phyloP scores from a whole-genome alignment of 768 basidiomycete species.

The Amanita exitialis region DNA sequence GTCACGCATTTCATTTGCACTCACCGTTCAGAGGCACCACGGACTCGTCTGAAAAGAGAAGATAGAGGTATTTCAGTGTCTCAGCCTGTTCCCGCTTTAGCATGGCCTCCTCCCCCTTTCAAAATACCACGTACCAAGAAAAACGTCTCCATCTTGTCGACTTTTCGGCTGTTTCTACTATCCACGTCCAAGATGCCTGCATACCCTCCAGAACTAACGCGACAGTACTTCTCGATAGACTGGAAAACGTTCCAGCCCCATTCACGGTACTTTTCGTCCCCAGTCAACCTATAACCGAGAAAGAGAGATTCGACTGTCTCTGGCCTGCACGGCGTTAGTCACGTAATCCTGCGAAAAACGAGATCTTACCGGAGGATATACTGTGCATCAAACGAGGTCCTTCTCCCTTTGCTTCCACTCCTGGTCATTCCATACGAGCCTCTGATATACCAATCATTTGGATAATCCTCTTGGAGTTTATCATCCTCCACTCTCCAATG shows the following conservation, averaged over 20 bases:
- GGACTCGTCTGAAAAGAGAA: constrained; percentile 73
- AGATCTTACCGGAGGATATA: constrained; percentile 72
- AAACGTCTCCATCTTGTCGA: constrained; percentile 97
- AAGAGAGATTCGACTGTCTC: constrained; percentile 94
- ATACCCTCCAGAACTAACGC: constrained; percentile 73
- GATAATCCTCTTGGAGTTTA: constrained; percentile 24
- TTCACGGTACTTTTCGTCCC: constrained; percentile 69
- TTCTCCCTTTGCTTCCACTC: constrained; percentile 14
- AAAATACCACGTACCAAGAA: constrained; percentile 51
- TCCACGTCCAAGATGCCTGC: constrained; percentile 84
- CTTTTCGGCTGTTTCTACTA: constrained; percentile 47
- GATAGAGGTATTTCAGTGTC: constrained; percentile 86
- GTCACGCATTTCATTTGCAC: constrained; percentile 19
- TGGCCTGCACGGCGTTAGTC: constrained; percentile 35
- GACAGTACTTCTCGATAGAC: constrained; percentile 80
- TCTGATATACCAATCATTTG: constrained; percentile 87
- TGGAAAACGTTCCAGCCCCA: constrained; percentile 89
- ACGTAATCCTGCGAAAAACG: neutral
- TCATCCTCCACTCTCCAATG: constrained; percentile 65
- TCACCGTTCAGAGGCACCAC: constrained; percentile 68
- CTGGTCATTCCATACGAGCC: constrained; percentile 24
- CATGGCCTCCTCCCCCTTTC: neutral
- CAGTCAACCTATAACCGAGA: constrained; percentile 83
- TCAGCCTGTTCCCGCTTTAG: constrained; percentile 47
- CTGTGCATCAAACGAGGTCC: constrained; percentile 65